Evolutionary conservation across 176 grass and related monocot genomes (phyloP).

Genomic region (Paspalum notatum): DNA sequence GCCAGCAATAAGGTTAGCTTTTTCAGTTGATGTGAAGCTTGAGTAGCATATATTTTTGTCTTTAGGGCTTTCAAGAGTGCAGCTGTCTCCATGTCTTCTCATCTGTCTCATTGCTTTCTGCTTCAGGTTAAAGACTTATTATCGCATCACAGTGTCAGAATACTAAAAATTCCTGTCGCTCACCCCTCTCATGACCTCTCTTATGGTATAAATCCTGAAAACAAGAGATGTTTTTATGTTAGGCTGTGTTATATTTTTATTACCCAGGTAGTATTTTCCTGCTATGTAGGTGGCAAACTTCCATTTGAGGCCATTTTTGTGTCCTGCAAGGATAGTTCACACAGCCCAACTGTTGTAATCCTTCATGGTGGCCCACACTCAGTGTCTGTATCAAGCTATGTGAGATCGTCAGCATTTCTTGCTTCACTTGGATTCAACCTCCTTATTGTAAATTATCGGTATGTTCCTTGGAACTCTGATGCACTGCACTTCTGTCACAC

Average conservation of each 20-base stretch:
- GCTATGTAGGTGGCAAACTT: constrained; percentile 58
- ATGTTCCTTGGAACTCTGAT: constrained; percentile 12
- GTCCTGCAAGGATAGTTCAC: constrained; percentile 56
- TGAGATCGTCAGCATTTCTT: constrained; percentile 76
- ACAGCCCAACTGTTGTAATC: constrained; percentile 61
- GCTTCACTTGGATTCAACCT: constrained; percentile 82
- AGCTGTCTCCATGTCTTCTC: constrained; percentile 20
- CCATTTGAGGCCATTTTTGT: constrained; percentile 87
- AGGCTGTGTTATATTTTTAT: not conserved
- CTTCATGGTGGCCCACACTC: constrained; percentile 94
- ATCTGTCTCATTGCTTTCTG: not conserved
- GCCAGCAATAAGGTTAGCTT: constrained; percentile 61
- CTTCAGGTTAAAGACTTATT: constrained; percentile 66
- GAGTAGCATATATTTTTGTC: not conserved
- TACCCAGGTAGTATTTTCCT: not conserved
- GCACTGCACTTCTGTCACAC: not conserved
- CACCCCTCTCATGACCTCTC: constrained; percentile 55
- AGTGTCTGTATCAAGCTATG: constrained; percentile 75
- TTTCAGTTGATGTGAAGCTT: not conserved
- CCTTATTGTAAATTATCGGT: constrained; percentile 88
- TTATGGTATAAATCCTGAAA: constrained; percentile 45
- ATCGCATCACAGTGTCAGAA: constrained; percentile 54
- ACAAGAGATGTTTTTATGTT: not conserved
- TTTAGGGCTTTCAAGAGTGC: not conserved
- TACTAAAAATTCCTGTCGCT: constrained; percentile 73